Evolutionary conservation across 495 filamentous ascomycete genomes (phyloP).

Genomic region (Aspergillus bertholletiae): DNA sequence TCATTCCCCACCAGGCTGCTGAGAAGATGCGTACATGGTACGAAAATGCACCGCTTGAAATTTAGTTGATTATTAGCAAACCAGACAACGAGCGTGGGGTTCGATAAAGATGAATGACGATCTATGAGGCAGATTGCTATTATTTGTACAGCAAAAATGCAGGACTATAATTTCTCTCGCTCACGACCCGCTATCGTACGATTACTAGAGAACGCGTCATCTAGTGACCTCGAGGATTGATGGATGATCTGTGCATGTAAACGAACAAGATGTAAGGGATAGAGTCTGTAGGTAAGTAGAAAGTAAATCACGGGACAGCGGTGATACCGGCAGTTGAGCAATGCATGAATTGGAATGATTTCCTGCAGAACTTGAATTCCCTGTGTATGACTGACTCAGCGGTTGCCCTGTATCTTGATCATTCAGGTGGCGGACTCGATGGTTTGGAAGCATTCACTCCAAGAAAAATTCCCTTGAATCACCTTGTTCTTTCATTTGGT

Average conservation of each 20-base stretch:
- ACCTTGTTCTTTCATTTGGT: no score
- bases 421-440: neutral
- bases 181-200: neutral
- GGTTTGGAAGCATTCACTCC: neutral
- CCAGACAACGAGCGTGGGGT: neutral
- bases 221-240: neutral
- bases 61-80: neutral
- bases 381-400: neutral
- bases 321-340: neutral
- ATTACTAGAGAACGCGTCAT: neutral
- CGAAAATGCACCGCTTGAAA: conserved; percentile 29
- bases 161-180: neutral
- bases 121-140: neutral
- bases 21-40: conserved; percentile 63
- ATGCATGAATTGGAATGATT: neutral
- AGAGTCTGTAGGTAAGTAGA: neutral
- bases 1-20: conserved; percentile 69
- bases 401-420: neutral
- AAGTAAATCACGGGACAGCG: neutral
- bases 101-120: neutral
- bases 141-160: neutral
- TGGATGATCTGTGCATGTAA: neutral
- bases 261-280: neutral
- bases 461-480: no score
- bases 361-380: neutral